phyloP scores from a whole-genome alignment of 371 early-diverging fungal species.

The Spiromyces aspiralis region DNA sequence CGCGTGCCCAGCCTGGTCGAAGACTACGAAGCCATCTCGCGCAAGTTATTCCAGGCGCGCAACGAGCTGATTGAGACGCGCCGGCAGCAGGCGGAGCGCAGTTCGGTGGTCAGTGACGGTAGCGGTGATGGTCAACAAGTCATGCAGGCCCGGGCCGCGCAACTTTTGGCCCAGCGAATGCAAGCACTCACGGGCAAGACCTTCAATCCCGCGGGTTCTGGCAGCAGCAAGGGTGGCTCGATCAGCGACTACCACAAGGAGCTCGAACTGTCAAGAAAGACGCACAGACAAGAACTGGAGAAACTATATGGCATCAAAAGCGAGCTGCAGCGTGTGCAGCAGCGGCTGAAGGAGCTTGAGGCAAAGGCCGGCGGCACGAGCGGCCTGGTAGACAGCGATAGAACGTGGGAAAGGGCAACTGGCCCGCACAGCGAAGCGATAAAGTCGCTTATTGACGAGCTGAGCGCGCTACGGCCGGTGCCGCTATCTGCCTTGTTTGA shows the following conservation, averaged over 20 bases:
- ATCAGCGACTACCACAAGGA: neutral
- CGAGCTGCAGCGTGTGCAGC: neutral
- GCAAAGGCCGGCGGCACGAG: neutral
- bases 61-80: slow-evolving; percentile 7
- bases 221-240: neutral
- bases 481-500: neutral
- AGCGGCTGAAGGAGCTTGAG: neutral
- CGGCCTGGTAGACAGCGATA: neutral
- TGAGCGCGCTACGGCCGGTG: neutral
- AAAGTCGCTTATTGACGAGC: neutral
- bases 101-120: neutral
- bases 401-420: neutral
- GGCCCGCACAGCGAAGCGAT: neutral
- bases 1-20: slow-evolving; percentile 10
- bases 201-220: neutral
- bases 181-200: slow-evolving; percentile 33
- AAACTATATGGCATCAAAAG: neutral
- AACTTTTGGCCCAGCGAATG: slow-evolving; percentile 37
- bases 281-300: neutral
- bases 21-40: slow-evolving; percentile 19
- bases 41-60: neutral
- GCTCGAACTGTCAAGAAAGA: neutral
- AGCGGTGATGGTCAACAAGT: slow-evolving; percentile 1
- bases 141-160: slow-evolving; percentile 21
- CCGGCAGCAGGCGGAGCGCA: slow-evolving; percentile 9